Conservation (phyloP, 352 stramenopile genomes). For the Phytophthora boehmeriae region DNA sequence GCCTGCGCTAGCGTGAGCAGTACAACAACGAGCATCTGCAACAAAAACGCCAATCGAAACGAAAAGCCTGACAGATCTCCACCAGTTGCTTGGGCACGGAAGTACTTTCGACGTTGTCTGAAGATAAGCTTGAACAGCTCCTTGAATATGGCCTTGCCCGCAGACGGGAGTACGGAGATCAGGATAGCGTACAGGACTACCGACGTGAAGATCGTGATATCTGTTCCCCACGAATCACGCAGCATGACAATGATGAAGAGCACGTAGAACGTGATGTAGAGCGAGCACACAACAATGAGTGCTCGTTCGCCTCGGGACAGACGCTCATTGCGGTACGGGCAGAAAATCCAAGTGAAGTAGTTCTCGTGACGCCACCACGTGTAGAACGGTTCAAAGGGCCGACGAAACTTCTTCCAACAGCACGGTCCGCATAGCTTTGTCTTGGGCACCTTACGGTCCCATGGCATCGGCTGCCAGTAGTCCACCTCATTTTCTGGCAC, state of each 20-base stretch:
- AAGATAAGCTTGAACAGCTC: slow-evolving; percentile 83
- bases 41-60: slow-evolving; percentile 60
- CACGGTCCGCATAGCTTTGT: slow-evolving; percentile 63
- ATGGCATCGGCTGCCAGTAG: slow-evolving; percentile 73
- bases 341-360: slow-evolving; percentile 84
- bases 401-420: slow-evolving; percentile 71
- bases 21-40: slow-evolving; percentile 59
- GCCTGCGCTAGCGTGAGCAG: slow-evolving; percentile 55
- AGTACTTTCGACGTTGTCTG: slow-evolving; percentile 70
- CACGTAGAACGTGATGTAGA: slow-evolving; percentile 83
- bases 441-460: slow-evolving; percentile 76
- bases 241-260: slow-evolving; percentile 72
- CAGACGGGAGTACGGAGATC: slow-evolving; percentile 55
- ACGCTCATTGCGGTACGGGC: slow-evolving; percentile 66
- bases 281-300: slow-evolving; percentile 70
- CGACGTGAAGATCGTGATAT: slow-evolving; percentile 44
- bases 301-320: slow-evolving; percentile 60
- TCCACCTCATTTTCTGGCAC: slow-evolving; percentile 71
- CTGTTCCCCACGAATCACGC: slow-evolving; percentile 40
- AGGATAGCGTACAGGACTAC: slow-evolving; percentile 61
- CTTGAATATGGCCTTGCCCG: slow-evolving; percentile 74
- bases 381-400: slow-evolving; percentile 69
- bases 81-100: slow-evolving; percentile 50
- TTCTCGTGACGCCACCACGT: slow-evolving; percentile 81
- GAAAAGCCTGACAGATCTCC: slow-evolving; percentile 54